A percentile compares a stretch with the other conserved stretches of the same genome.
Evolutionary conservation across 257 asterid genomes (phyloP).

Genomic region (Plectranthus barbatus): DNA sequence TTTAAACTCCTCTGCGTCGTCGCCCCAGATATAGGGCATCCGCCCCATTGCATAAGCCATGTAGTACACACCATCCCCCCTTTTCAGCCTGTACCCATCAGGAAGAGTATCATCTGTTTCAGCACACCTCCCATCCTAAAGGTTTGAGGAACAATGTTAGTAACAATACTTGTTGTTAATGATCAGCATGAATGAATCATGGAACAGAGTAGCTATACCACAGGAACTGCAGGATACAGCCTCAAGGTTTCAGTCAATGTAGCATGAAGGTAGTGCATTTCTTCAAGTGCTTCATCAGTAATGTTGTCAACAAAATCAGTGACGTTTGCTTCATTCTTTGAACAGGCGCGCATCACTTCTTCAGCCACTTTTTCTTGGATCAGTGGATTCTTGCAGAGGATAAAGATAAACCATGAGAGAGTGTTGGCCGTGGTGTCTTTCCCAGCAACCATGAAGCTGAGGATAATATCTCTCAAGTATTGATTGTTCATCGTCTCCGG

Average conservation of each 20-base stretch:
- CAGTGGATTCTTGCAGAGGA: slow-evolving; percentile 49
- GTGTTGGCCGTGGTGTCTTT: slow-evolving; percentile 71
- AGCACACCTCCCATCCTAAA: slow-evolving; percentile 64
- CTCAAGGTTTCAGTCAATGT: slow-evolving; percentile 61
- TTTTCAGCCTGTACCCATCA: slow-evolving; percentile 50
- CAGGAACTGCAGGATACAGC: slow-evolving; percentile 73
- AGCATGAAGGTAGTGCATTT: slow-evolving; percentile 71
- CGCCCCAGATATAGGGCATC: slow-evolving; percentile 63
- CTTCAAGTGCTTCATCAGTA: slow-evolving; percentile 53
- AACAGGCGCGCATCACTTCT: neutral
- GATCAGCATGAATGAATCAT: neutral
- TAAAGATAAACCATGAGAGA: slow-evolving; percentile 65
- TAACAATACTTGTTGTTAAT: neutral
- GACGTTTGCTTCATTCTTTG: slow-evolving; percentile 9
- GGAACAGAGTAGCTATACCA: slow-evolving; percentile 26
- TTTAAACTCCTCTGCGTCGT: slow-evolving; percentile 49
- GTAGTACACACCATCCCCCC: slow-evolving; percentile 59
- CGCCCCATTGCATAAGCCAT: slow-evolving; percentile 72
- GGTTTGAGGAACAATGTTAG: neutral
- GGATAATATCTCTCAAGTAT: slow-evolving; percentile 59
- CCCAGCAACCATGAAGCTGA: slow-evolving; percentile 65
- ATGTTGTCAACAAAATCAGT: slow-evolving; percentile 31
- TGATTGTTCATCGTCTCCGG: slow-evolving; percentile 47
- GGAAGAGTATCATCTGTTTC: slow-evolving; percentile 66
- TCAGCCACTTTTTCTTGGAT: slow-evolving; percentile 43